Evolutionary conservation across 306 rosid genomes (phyloP).

Genomic region (Fragaria vesca): DNA sequence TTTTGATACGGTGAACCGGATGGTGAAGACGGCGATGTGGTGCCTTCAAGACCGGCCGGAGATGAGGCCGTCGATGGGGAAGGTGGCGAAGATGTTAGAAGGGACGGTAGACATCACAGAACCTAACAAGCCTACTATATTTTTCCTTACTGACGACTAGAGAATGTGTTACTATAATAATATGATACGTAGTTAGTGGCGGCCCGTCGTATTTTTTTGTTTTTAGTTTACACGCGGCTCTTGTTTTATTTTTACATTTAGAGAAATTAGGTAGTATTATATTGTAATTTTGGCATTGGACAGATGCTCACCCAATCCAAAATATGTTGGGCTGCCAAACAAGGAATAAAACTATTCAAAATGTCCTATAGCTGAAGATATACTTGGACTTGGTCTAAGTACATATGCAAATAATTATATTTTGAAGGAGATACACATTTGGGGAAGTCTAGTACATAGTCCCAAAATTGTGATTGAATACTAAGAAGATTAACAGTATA

Average conservation of each 20-base stretch:
- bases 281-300: neutral
- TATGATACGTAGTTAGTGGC: neutral
- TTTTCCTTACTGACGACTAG: conserved; percentile 57
- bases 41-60: conserved; percentile 84
- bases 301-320: neutral
- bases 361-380: neutral
- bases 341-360: neutral
- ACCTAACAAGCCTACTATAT: conserved; percentile 79
- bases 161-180: neutral
- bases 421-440: no score
- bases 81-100: conserved; percentile 94
- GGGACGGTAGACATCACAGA: conserved; percentile 78
- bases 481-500: no score
- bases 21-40: conserved; percentile 96
- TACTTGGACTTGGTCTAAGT: neutral
- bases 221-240: no score
- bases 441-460: no score
- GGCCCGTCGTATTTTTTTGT: neutral
- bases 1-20: conserved; percentile 63
- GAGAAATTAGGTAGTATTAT: neutral
- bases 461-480: no score
- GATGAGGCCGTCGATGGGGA: conserved; percentile 88
- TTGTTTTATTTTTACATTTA: neutral
- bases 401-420: no score
- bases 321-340: neutral